Base-by-base conservation (phyloP, 352 stramenopile species). In the Peronospora tabacina region DNA sequence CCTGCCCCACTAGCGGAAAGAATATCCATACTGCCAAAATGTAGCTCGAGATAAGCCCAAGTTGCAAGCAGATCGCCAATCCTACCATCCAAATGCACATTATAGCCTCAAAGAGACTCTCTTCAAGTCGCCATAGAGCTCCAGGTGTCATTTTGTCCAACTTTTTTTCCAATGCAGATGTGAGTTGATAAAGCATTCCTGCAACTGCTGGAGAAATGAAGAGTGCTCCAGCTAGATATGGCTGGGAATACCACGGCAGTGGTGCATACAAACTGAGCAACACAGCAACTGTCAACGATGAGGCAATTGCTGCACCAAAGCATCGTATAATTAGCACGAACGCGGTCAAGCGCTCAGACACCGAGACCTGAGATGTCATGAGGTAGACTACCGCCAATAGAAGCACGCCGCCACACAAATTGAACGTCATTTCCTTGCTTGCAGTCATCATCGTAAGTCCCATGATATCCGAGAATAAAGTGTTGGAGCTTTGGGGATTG, bases 381-480 rank as follows among this genome's bases (percentile, higher is more conserved):
- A 82, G 43, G 43, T 83, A 87, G 5, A 83, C 0, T 10, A 61
- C 15, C 8, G 70, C 69, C 2, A 75, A 22, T 2, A 69, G 22
- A n/a, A 83, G 30, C 12, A 87, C 65, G 2, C 40, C 52, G 3
- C 49, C 43, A 34, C 74, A 85, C 3, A 85, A 30, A 33, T 45
- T 38, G 17, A 76, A 71, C 2, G 68, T 66, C 22, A 40, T 61
- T 2, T 58, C 28, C 37, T 81, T 81, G 48, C 70, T 70, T 48
- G 71, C 70, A 36, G 75, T 83, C 35, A 90, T 55, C 70, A 85
- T 90, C 3, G 63, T 63, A 22, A 75, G 24, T 13, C 79, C 79
- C 33, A 68, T 71, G 6, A 90, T 53, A 58, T 90, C 79, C 40
- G 83, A 85, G 49, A 90, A 90, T 22, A 90, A 67, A 13, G 76